Evolutionary conservation across 805 yeast genomes (phyloP).

Genomic region (Saccharomycopsis fodiens): DNA sequence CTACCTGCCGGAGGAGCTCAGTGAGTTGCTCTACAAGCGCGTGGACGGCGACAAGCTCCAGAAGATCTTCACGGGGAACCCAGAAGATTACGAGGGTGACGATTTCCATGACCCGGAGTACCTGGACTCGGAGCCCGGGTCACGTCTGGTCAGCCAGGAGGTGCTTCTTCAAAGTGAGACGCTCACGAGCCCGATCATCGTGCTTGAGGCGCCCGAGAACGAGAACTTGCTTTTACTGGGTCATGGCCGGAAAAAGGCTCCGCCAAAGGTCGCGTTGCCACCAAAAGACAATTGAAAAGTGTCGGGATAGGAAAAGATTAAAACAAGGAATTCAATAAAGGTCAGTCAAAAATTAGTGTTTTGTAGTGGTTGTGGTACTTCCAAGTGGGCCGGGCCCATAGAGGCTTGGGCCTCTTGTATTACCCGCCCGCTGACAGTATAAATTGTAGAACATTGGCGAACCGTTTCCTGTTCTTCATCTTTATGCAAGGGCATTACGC

Average conservation of each 20-base stretch:
- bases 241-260: background rate
- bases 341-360: too few species aligned
- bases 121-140: background rate
- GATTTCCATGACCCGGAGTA: background rate
- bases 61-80: slow-evolving; percentile 4
- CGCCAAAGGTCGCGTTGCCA: background rate
- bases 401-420: too few species aligned
- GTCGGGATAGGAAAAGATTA: background rate
- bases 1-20: slow-evolving; percentile 18
- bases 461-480: slow-evolving; percentile 47
- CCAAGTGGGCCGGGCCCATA: too few species aligned
- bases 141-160: slow-evolving; percentile 5
- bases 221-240: background rate
- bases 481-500: slow-evolving; percentile 99
- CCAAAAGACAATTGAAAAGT: background rate
- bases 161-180: slow-evolving; percentile 11
- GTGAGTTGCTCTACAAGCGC: slow-evolving; percentile 17
- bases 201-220: slow-evolving; percentile 17
- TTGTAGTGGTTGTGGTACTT: too few species aligned
- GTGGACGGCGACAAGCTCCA: slow-evolving; percentile 13
- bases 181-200: slow-evolving; percentile 19
- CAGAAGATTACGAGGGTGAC: background rate
- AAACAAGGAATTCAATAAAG: background rate
- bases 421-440: too few species aligned
- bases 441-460: background rate